These are phyloP conservation scores for Pugionium cornutum DNA, from an alignment of 345 rosid species.

Conservation along the genomic window DNA sequence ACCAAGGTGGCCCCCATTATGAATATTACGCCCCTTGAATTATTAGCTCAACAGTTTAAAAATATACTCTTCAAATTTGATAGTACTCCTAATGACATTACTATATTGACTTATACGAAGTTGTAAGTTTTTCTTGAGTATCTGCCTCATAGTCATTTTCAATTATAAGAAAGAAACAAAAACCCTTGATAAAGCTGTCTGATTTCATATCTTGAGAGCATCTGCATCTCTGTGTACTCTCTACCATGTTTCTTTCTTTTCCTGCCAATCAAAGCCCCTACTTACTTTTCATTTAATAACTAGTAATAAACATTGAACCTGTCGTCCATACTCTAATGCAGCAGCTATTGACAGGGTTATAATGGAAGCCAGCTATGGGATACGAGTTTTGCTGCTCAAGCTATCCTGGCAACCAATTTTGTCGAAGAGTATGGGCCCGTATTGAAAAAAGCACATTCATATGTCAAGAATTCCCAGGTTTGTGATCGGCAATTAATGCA, in stretches of 20 bases:
- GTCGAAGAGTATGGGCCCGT: slow-evolving; percentile 66
- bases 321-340: slow-evolving; percentile 35
- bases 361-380: slow-evolving; percentile 99
- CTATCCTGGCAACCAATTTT: slow-evolving; percentile 72
- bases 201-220: slow-evolving; percentile 3
- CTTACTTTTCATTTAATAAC: background rate
- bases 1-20: slow-evolving; percentile 12
- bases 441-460: slow-evolving; percentile 69
- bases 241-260: background rate
- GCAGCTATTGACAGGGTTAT: slow-evolving; percentile 70
- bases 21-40: slow-evolving; percentile 28
- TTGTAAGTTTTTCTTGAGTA: slow-evolving; percentile 1
- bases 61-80: slow-evolving; percentile 7
- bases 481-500: slow-evolving; percentile 9
- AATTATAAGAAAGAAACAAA: slow-evolving; percentile 14
- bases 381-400: slow-evolving; percentile 83
- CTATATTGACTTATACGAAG: slow-evolving; percentile 1
- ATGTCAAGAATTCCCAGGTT: slow-evolving; percentile 76
- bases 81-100: background rate
- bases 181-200: slow-evolving; percentile 22
- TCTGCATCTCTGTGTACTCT: slow-evolving; percentile 8
- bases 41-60: slow-evolving; percentile 14
- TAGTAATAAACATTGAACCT: slow-evolving; percentile 23
- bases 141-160: slow-evolving; percentile 11
- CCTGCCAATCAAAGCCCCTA: slow-evolving; percentile 11